Evolutionary conservation across 257 asterid species (phyloP).

Genomic region (Nicotiana obtusifolia): DNA sequence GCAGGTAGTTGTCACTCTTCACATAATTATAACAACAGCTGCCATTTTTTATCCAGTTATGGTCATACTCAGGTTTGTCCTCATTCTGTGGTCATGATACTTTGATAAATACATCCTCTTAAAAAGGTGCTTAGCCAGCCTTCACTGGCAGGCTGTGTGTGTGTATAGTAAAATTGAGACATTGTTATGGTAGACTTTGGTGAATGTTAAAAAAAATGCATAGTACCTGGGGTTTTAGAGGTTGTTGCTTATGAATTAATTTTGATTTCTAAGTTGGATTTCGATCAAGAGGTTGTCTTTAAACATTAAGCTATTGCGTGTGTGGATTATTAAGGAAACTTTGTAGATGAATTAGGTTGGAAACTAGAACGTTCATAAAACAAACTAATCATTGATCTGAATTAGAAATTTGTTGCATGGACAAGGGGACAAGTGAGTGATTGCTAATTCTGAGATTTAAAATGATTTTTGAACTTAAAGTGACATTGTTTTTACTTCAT

Average conservation of each 20-base stretch:
- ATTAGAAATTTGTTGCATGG: neutral
- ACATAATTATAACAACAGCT: slow-evolving; percentile 56
- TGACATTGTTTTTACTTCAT: neutral
- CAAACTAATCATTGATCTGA: neutral
- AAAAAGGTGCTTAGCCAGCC: neutral
- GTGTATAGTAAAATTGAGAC: neutral
- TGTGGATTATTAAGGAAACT: neutral
- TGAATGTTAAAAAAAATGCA: neutral
- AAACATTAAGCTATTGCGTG: neutral
- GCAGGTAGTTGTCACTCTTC: slow-evolving; percentile 76
- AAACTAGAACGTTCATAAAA: neutral
- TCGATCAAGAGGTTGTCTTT: neutral
- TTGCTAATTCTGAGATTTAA: neutral
- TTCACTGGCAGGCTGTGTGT: neutral
- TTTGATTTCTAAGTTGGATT: neutral
- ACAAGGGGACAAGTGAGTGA: neutral
- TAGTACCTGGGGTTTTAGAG: neutral
- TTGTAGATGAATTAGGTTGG: neutral
- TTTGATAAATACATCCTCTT: neutral
- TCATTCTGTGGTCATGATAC: neutral
- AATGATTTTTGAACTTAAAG: slow-evolving; percentile 7
- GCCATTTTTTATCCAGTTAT: slow-evolving; percentile 73
- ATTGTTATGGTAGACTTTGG: neutral
- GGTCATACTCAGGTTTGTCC: slow-evolving; percentile 79
- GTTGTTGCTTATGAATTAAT: neutral